Evolutionary conservation across 2,329 filamentous ascomycete genomes (phyloP), one percentile per base, ranked within the genome.

Genomic region (Sclerotinia subarctica): DNA sequence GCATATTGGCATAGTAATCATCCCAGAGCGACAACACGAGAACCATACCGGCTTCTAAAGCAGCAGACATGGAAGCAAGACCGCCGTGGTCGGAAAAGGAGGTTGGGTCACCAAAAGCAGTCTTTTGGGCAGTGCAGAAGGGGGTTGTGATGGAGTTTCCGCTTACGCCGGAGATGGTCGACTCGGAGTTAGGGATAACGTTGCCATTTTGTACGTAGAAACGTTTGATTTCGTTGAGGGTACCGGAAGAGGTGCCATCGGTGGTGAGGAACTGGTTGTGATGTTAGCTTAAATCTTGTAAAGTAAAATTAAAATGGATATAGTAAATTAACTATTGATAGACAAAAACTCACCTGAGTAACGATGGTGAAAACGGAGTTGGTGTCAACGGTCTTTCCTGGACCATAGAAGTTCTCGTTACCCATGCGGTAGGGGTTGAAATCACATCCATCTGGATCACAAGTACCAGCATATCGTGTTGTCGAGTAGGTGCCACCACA

Each of bases 1-100:
- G 84, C 89, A 92, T 92, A 80, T 89, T 84, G 75, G 85, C 80
- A 69, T 84, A 78, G 79, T 90, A 85, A 70, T 82, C 80, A 69
- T 80, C 78, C 83, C 83, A 86, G 69, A 88, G 79, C 32, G 81
- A 83, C 81, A 90, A 82, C 72, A 89, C 87, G 19, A 90, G 82
- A 49, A 89, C 87, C 85, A 89, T 88, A 47, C 86, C 87, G 44
- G 81, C 73, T 7, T 77, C 76, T 52, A 90, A 78, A 32, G 85
- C 87, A 1, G 79, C 76, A 70, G 82, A 82, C 82, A 90, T 86
- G 53, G 78, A 78, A 7, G 80, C 75, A 70, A 88, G 77, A 29
- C 88, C 88, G 63, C 88, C 88, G 56, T 85, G 80, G 26, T 80
- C 75, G 53, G 79, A 76, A 79, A 88, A 90, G 67, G 80, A 77